phyloP scores from a whole-genome alignment of 1,284 basidiomycete genomes.

The Rhodotorula sp. region DNA sequence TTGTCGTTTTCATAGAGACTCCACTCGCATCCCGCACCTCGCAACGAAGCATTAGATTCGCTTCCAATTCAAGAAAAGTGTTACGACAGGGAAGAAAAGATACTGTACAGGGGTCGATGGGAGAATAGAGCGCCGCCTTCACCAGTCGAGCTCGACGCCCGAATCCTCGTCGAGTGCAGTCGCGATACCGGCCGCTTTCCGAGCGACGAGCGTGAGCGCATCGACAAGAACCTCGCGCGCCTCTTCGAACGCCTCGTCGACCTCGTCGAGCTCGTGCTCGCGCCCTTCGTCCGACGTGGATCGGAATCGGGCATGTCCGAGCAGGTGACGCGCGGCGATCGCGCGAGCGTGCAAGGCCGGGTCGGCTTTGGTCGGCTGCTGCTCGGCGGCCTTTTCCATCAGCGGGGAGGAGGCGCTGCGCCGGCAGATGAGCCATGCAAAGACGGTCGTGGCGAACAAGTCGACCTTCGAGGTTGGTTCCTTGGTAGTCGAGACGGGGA shows the following conservation, averaged over 20 bases:
- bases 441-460: constrained; percentile 23
- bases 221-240: constrained; percentile 35
- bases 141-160: constrained; percentile 25
- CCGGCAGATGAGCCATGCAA: constrained; percentile 34
- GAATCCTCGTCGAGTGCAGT: constrained; percentile 32
- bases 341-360: constrained; percentile 20
- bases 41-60: too few relatives aligned
- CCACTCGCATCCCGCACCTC: background rate
- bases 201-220: constrained; percentile 27
- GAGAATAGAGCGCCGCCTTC: too few relatives aligned
- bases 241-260: constrained; percentile 17
- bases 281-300: background rate
- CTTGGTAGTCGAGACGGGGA: background rate
- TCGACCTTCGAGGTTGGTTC: constrained; percentile 18
- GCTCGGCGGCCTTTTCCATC: background rate
- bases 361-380: constrained; percentile 18
- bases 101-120: background rate
- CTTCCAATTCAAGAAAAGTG: background rate
- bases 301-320: constrained; percentile 19
- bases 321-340: constrained; percentile 20
- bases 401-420: constrained; percentile 1
- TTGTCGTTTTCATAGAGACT: background rate
- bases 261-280: constrained; percentile 3
- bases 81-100: too few relatives aligned
- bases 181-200: constrained; percentile 32